phyloP scores from a whole-genome alignment of 2,329 filamentous ascomycete genomes.

The Microcyclospora tardicrescens region DNA sequence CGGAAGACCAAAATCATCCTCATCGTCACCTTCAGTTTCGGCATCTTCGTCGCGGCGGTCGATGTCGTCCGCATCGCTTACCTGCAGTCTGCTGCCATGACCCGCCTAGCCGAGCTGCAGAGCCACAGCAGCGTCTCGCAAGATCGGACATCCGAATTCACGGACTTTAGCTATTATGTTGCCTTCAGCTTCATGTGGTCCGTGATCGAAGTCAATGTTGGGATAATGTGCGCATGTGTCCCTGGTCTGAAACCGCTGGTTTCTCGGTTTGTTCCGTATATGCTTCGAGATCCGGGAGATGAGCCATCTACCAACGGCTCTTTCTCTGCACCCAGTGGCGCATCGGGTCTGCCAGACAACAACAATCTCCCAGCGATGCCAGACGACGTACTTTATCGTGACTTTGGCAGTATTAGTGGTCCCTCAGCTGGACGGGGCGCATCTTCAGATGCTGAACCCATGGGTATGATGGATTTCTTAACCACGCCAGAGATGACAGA shows the following conservation, averaged over 20 bases:
- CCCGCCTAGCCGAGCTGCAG: slow-evolving; percentile 31
- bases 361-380: slow-evolving; percentile 17
- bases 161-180: slow-evolving; percentile 55
- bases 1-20: slow-evolving; percentile 78
- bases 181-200: slow-evolving; percentile 92
- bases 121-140: slow-evolving; percentile 10
- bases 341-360: slow-evolving; percentile 10
- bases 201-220: slow-evolving; percentile 78
- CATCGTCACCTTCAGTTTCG: slow-evolving; percentile 72
- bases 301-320: slow-evolving; percentile 21
- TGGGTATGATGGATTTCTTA: slow-evolving; percentile 42
- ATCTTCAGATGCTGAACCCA: slow-evolving; percentile 9
- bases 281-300: slow-evolving; percentile 39
- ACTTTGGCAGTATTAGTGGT: slow-evolving; percentile 10
- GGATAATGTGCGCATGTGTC: slow-evolving; percentile 84
- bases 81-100: slow-evolving; percentile 56
- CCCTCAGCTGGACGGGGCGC: slow-evolving; percentile 3
- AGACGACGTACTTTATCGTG: slow-evolving; percentile 12
- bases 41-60: slow-evolving; percentile 75
- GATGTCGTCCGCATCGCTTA: slow-evolving; percentile 86
- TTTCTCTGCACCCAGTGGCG: slow-evolving; percentile 6
- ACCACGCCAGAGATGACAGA: slow-evolving; percentile 33
- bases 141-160: slow-evolving; percentile 26
- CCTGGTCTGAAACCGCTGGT: slow-evolving; percentile 81
- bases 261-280: slow-evolving; percentile 44